Conservation (phyloP, 1,284 basidiomycete genomes). For the Cerrena zonata region DNA sequence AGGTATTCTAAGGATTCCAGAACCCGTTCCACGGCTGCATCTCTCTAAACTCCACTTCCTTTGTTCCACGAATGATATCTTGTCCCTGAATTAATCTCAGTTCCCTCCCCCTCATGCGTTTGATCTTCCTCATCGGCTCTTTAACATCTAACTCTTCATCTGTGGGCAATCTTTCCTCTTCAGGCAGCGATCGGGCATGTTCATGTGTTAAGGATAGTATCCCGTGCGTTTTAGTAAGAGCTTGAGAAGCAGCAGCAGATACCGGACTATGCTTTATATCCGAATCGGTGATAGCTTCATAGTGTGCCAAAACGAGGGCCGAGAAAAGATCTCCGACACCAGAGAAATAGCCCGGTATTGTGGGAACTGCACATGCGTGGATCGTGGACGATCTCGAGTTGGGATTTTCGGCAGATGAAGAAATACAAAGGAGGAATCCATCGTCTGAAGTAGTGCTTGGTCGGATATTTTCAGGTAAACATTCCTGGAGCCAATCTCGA, state of each 20-base stretch:
- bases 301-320: constrained; percentile 84
- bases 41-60: constrained; percentile 20
- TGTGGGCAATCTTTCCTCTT: constrained; percentile 49
- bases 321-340: constrained; percentile 98
- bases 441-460: constrained; percentile 29
- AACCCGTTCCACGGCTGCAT: constrained; percentile 38
- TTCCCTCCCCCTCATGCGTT: constrained; percentile 77
- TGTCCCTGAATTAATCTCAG: constrained; percentile 76
- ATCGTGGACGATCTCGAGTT: constrained; percentile 37
- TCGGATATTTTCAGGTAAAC: constrained; percentile 42
- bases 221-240: constrained; percentile 82
- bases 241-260: constrained; percentile 57
- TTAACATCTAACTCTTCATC: constrained; percentile 70
- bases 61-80: constrained; percentile 40
- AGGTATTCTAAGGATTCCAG: no score
- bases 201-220: constrained; percentile 71
- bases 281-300: constrained; percentile 30
- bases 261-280: constrained; percentile 34
- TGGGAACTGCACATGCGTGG: constrained; percentile 69
- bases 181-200: constrained; percentile 49
- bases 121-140: constrained; percentile 60
- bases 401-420: constrained; percentile 41
- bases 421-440: constrained; percentile 67
- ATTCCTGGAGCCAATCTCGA: constrained; percentile 44
- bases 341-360: constrained; percentile 87